Percentiles rank a stretch among this genome's conserved stretches.
phyloP scores from a whole-genome alignment of 208 protist species.

The Leishmania lainsoni region DNA sequence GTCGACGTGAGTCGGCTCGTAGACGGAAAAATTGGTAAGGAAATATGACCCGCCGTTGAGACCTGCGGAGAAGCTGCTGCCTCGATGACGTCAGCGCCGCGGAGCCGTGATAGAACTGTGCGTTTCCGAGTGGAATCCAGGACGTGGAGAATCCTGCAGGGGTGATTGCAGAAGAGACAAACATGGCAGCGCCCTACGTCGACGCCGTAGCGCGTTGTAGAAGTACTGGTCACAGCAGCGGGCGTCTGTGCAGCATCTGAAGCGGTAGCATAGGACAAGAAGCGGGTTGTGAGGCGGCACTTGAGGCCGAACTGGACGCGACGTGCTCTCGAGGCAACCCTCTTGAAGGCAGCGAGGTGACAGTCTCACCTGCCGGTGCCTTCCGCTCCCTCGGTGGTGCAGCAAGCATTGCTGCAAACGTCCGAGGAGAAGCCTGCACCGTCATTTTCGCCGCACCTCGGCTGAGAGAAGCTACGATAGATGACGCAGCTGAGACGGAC shows the following conservation, averaged over 20 bases:
- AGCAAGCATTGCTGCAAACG: neutral
- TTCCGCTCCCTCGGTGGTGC: neutral
- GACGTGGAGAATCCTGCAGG: neutral
- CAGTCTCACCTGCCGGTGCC: neutral
- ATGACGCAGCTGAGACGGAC: neutral
- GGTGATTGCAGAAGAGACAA: neutral
- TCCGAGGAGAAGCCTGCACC: too few species aligned
- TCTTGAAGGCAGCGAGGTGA: neutral
- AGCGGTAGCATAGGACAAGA: neutral
- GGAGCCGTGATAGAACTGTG: neutral
- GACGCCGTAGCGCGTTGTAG: neutral
- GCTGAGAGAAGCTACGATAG: neutral
- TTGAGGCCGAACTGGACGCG: neutral
- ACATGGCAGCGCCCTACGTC: neutral
- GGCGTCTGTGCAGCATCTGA: neutral
- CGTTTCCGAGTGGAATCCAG: neutral
- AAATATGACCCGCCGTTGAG: neutral
- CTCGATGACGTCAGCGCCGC: neutral
- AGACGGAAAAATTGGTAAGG: neutral
- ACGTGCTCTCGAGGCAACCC: neutral
- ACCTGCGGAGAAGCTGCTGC: neutral
- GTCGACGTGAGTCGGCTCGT: slow-evolving; percentile 29
- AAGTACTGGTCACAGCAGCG: neutral
- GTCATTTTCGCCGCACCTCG: neutral
- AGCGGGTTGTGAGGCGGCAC: neutral